Base-by-base conservation (phyloP, 306 rosid species). In the Gastrolobium villosum region DNA sequence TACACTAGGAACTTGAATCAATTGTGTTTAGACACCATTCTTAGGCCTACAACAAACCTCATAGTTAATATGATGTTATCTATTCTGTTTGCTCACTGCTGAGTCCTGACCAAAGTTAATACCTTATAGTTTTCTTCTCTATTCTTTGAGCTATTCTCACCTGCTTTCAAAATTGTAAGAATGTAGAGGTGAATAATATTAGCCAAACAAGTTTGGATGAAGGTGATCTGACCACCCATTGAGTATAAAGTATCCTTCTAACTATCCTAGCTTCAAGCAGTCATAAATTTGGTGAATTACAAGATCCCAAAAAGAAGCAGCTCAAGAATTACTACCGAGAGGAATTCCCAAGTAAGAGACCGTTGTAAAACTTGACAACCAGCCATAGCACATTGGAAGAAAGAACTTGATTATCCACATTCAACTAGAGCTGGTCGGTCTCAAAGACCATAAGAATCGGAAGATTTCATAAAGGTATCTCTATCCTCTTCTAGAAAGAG, bases 381-480 rank as follows among this genome's bases (percentile, higher is more conserved):
- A 74, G 15, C 52, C 63, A 62, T 13, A 37, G 9, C 39, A 28
- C 39, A 30, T 56, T 30, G 13, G 63, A 31, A 56, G 13, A 30
- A 31, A 56, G 62, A 55, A 55, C 62, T 26, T 55, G 36, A 55
- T 55, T 30, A 28, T 55, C 54, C 36, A 13, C 6, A 31, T 35
- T 63, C 41, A 63, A n/a, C n/a, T n/a, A n/a, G n/a, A 46, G 39
- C 20, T 53, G 26, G 61, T 72, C 32, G 43, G 14, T 36, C 75
- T 43, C 14, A 7, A 31, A 15, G 48, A 43, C 32, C 53, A 6
- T 59, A 45, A 14, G 20, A 34, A 45, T 35, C 2, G 56, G 76
- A 77, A 55, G 81, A 43, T 36, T 65, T 65, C 46, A 34, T 46
- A 50, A 49, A 13, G 74, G 43, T 36, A 70, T 49, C 75, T n/a